These are phyloP conservation scores for Crucibulum cyathiforme DNA, from an alignment of 1,284 basidiomycete species.

Conservation along the genomic window DNA sequence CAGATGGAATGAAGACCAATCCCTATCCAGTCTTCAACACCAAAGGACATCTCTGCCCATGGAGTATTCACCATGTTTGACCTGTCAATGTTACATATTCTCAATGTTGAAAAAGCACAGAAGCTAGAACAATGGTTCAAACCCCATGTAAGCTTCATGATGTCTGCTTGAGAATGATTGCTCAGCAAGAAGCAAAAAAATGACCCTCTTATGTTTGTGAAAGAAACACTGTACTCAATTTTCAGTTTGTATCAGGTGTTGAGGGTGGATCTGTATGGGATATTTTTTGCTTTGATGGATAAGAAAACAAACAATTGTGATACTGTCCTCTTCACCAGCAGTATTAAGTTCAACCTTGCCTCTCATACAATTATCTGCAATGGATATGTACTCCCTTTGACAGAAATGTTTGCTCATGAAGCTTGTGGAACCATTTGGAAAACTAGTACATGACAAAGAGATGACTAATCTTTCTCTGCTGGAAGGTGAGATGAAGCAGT, in stretches of 20 bases:
- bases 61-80: slow-evolving; percentile 10
- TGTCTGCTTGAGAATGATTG: slow-evolving; percentile 34
- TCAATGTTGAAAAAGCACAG: slow-evolving; percentile 4
- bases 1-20: slow-evolving; percentile 32
- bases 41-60: slow-evolving; percentile 15
- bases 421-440: neutral
- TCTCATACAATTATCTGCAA: slow-evolving; percentile 33
- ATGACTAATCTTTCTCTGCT: slow-evolving; percentile 9
- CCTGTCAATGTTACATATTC: neutral
- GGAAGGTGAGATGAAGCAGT: slow-evolving; percentile 28
- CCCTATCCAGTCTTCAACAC: slow-evolving; percentile 25
- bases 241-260: slow-evolving; percentile 22
- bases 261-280: slow-evolving; percentile 10
- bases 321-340: slow-evolving; percentile 13
- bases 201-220: slow-evolving; percentile 30
- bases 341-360: slow-evolving; percentile 28
- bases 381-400: slow-evolving; percentile 31
- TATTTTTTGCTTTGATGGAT: slow-evolving; percentile 22
- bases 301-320: slow-evolving; percentile 20
- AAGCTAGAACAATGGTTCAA: slow-evolving; percentile 25
- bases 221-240: slow-evolving; percentile 30
- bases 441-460: slow-evolving; percentile 2
- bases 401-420: slow-evolving; percentile 9
- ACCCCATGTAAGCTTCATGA: slow-evolving; percentile 28
- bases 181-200: slow-evolving; percentile 21